Percentiles rank a stretch among this genome's conserved stretches.
phyloP scores from a whole-genome alignment of 192 early-diverging fungal species.

The Irineochytrium annulatum region DNA sequence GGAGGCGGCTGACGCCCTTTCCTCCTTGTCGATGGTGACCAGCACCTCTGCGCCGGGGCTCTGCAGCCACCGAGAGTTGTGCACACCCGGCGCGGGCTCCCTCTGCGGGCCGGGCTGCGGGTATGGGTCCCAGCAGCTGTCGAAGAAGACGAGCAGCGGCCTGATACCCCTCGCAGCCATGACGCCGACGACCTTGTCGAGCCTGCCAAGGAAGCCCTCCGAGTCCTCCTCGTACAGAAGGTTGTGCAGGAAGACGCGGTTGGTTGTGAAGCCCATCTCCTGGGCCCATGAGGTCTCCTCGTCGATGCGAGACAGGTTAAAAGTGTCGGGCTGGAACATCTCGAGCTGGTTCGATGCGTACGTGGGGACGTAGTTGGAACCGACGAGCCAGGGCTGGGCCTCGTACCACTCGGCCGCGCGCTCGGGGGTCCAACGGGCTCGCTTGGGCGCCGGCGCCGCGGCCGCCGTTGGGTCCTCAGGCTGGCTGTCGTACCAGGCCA shows the following conservation, averaged over 20 bases:
- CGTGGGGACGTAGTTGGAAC: slow-evolving; percentile 3
- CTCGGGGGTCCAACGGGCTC: too few relatives aligned
- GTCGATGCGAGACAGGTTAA: slow-evolving; percentile 3
- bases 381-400: too few relatives aligned
- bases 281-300: neutral
- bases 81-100: neutral
- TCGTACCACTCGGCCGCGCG: too few relatives aligned
- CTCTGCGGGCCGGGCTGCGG: neutral
- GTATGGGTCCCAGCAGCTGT: neutral
- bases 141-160: slow-evolving; percentile 7
- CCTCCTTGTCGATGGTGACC: neutral
- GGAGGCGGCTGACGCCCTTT: neutral
- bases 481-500: too few relatives aligned
- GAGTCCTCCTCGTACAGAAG: neutral
- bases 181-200: slow-evolving; percentile 3
- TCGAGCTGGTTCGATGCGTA: slow-evolving; percentile 10
- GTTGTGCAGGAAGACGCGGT: slow-evolving; percentile 8
- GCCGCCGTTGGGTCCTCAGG: too few relatives aligned
- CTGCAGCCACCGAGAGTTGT: too few relatives aligned
- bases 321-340: slow-evolving; percentile 8
- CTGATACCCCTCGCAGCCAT: neutral
- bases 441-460: too few relatives aligned
- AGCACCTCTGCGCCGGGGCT: too few relatives aligned
- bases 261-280: slow-evolving; percentile 3
- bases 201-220: neutral